A percentile compares a stretch with the other conserved stretches of the same genome.
These are phyloP conservation scores for Silybum marianum DNA, from an alignment of 129 eudicot species.

Conservation along the genomic window DNA sequence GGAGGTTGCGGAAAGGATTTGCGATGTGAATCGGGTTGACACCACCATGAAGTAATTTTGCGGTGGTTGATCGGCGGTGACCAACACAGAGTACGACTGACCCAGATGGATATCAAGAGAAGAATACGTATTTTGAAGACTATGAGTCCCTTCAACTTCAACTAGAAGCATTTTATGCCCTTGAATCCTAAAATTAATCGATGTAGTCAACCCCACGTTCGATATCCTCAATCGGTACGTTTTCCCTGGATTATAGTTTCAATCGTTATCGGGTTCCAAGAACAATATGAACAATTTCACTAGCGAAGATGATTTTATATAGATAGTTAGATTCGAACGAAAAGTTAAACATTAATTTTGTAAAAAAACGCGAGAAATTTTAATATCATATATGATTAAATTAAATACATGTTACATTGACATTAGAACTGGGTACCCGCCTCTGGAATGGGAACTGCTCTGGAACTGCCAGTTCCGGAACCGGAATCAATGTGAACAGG, in stretches of 20 bases:
- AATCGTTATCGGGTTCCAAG: background rate
- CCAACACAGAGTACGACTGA: constrained; percentile 57
- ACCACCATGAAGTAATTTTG: constrained; percentile 57
- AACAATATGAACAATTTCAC: too few species aligned
- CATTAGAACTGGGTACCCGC: too few species aligned
- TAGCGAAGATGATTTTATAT: too few species aligned
- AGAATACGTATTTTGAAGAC: constrained; percentile 58
- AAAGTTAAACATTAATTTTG: background rate
- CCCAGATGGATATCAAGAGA: constrained; percentile 72
- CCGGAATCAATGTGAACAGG: too few species aligned
- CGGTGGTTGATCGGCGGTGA: constrained; percentile 63
- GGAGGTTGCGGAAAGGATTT: constrained; percentile 58
- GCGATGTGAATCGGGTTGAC: constrained; percentile 64
- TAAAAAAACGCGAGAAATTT: too few species aligned
- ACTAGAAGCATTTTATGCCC: constrained; percentile 69
- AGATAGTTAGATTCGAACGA: background rate
- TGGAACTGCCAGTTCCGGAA: too few species aligned
- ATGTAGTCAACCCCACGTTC: constrained; percentile 62
- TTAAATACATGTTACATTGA: too few species aligned
- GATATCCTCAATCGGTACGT: constrained; percentile 66
- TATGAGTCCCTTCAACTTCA: constrained; percentile 69
- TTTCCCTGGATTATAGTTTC: constrained; percentile 41
- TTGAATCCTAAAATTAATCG: constrained; percentile 65
- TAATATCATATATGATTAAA: too few species aligned
- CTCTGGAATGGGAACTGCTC: too few species aligned